These are phyloP conservation scores for Teunomyces funiuensis DNA, from an alignment of 805 yeast genomes.

Conservation along the genomic window DNA sequence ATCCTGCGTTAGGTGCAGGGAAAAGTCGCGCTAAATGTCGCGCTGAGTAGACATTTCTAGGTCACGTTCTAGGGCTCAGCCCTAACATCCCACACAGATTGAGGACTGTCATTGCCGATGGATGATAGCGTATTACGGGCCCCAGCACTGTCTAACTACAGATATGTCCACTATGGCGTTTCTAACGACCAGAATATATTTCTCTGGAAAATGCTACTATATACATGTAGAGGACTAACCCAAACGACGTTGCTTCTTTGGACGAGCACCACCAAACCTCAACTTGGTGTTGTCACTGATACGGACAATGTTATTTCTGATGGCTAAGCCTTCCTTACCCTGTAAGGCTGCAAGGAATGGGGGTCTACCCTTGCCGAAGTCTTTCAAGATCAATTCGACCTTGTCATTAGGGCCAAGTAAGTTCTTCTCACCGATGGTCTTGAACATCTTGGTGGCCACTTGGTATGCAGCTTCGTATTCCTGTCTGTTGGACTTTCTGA, in stretches of 20 bases:
- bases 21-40: background rate
- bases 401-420: slow-evolving; percentile 51
- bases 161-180: too few relatives aligned
- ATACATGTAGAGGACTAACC: slow-evolving; percentile 8
- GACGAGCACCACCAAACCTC: slow-evolving; percentile 89
- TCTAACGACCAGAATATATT: background rate
- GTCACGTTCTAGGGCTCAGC: slow-evolving; percentile 8
- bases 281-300: slow-evolving; percentile 77
- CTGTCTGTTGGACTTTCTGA: slow-evolving; percentile 84
- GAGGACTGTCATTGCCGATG: too few relatives aligned
- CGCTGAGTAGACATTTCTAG: background rate
- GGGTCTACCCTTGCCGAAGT: slow-evolving; percentile 86
- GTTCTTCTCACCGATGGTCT: slow-evolving; percentile 62
- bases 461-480: slow-evolving; percentile 94
- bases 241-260: slow-evolving; percentile 79
- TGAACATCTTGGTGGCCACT: slow-evolving; percentile 71
- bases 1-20: slow-evolving; percentile 2
- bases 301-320: slow-evolving; percentile 67
- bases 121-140: too few relatives aligned
- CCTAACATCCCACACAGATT: slow-evolving; percentile 6
- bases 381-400: slow-evolving; percentile 74
- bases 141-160: too few relatives aligned
- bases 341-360: slow-evolving; percentile 81
- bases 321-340: slow-evolving; percentile 80
- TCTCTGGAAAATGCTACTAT: slow-evolving; percentile 7